Evolutionary conservation across 2,329 filamentous ascomycete genomes (phyloP).

Genomic region (Penicillium palitans): DNA sequence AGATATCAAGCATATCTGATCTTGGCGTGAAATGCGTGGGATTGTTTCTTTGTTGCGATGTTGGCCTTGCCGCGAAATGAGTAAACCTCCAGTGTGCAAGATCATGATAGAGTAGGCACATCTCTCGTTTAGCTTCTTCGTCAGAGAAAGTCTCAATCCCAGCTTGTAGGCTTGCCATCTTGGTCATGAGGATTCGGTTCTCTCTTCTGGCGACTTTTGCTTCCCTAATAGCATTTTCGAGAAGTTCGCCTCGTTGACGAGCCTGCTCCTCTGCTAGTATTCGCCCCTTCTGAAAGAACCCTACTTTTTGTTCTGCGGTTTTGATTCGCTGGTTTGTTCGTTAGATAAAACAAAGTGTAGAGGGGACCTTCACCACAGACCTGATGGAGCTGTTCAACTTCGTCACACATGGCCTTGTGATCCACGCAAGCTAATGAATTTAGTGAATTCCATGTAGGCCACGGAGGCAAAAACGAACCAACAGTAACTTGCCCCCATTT

Average conservation of each 20-base stretch:
- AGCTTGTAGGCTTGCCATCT: conserved; percentile 7
- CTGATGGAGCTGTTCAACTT: neutral
- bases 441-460: neutral
- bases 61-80: conserved; percentile 5
- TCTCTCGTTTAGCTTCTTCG: conserved; percentile 10
- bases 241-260: conserved; percentile 6
- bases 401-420: neutral
- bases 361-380: neutral
- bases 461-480: neutral
- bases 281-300: neutral
- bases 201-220: neutral
- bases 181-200: neutral
- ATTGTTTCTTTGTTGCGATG: neutral
- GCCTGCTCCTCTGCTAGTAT: conserved; percentile 4
- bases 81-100: conserved; percentile 17
- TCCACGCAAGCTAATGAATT: neutral
- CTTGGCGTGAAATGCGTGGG: neutral
- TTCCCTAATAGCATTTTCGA: neutral
- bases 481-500: neutral
- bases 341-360: neutral
- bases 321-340: neutral
- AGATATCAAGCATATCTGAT: neutral
- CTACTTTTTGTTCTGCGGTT: neutral
- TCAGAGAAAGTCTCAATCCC: conserved; percentile 14
- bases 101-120: conserved; percentile 13